These are phyloP conservation scores for Pachysolen tannophilus DNA, from an alignment of 805 yeast genomes.

Conservation along the genomic window DNA sequence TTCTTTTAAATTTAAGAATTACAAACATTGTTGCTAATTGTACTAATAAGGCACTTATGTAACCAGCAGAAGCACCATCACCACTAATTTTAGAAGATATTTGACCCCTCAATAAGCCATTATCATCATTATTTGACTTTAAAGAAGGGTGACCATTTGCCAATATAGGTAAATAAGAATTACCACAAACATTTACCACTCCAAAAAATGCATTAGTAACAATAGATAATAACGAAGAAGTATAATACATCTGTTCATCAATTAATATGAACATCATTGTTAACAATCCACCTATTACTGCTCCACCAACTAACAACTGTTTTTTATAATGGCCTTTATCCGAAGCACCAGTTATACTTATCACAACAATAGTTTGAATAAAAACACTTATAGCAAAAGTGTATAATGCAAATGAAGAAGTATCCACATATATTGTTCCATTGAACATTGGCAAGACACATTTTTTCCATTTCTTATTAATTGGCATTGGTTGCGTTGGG, in stretches of 20 bases:
- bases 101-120: constrained; percentile 21
- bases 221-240: constrained; percentile 47
- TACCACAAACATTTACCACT: constrained; percentile 73
- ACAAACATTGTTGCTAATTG: constrained; percentile 52
- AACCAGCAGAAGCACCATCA: constrained; percentile 64
- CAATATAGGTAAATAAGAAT: constrained; percentile 59
- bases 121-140: background rate
- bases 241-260: constrained; percentile 33
- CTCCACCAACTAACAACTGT: constrained; percentile 45
- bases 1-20: constrained; percentile 16
- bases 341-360: constrained; percentile 66
- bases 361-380: constrained; percentile 62
- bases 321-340: constrained; percentile 59
- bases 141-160: constrained; percentile 32
- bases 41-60: constrained; percentile 58
- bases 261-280: constrained; percentile 39
- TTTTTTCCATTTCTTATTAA: constrained; percentile 13
- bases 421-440: constrained; percentile 42
- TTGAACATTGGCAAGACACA: constrained; percentile 27
- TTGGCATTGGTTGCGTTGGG: constrained; percentile 15
- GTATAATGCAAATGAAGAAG: constrained; percentile 67
- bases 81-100: constrained; percentile 52
- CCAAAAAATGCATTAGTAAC: constrained; percentile 67
- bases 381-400: constrained; percentile 67
- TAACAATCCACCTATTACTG: constrained; percentile 47